Evolutionary conservation across 306 rosid genomes (phyloP).

Genomic region (Fagus crenata): DNA sequence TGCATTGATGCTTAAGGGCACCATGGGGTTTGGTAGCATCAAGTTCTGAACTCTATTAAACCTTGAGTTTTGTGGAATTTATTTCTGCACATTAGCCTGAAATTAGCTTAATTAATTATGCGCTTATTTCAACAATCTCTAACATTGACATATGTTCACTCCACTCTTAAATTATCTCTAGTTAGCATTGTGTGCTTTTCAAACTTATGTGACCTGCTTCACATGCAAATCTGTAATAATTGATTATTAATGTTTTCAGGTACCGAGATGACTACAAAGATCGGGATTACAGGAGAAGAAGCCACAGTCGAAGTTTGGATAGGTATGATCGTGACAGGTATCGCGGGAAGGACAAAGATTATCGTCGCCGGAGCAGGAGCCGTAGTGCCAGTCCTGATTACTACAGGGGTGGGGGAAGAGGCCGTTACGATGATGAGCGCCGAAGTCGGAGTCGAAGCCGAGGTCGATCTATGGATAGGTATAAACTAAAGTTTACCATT

Average conservation of each 20-base stretch:
- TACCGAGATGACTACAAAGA: conserved; percentile 60
- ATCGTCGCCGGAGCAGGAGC: conserved; percentile 66
- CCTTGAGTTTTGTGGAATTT: background rate
- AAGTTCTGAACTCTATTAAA: background rate
- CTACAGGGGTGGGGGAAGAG: conserved; percentile 60
- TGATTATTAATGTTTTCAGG: conserved; percentile 31
- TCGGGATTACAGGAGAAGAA: conserved; percentile 60
- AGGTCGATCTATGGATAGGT: conserved; percentile 74
- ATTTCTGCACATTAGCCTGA: background rate
- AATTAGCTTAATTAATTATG: background rate
- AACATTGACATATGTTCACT: background rate
- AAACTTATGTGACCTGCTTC: background rate
- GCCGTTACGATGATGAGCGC: conserved; percentile 59
- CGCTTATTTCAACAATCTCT: background rate
- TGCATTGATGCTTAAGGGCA: background rate
- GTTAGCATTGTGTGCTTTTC: background rate
- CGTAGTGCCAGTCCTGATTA: conserved; percentile 67
- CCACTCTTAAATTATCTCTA: background rate
- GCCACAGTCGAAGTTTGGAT: conserved; percentile 75
- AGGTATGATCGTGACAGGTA: conserved; percentile 61
- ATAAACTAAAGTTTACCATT: conserved; percentile 8
- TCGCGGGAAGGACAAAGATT: conserved; percentile 60
- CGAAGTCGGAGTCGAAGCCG: conserved; percentile 56
- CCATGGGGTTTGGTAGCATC: background rate
- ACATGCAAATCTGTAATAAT: background rate